Conservation (phyloP, 306 rosid species). For the Dicorynia guianensis region DNA sequence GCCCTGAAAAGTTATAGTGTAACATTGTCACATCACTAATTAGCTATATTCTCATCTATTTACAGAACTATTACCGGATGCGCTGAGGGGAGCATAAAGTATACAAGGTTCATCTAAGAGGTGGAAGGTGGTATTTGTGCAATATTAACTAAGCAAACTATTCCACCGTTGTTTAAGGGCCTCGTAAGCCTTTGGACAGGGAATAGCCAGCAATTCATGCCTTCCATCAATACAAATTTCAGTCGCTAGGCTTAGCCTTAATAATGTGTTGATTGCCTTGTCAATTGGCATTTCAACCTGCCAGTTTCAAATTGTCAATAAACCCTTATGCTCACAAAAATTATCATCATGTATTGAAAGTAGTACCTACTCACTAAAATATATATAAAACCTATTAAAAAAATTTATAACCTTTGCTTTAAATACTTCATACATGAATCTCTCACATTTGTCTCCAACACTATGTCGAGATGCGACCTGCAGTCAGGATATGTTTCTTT, state of each 20-base stretch:
- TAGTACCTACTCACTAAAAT: no score
- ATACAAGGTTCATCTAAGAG: background rate
- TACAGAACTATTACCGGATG: conserved; percentile 36
- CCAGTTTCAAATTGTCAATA: conserved; percentile 40
- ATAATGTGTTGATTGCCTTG: conserved; percentile 70
- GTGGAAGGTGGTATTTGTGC: conserved; percentile 18
- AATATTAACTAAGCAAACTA: conserved; percentile 58
- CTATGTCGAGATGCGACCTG: conserved; percentile 63
- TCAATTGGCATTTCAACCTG: conserved; percentile 96
- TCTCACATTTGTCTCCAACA: conserved; percentile 74
- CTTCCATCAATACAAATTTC: conserved; percentile 63
- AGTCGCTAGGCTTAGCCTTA: conserved; percentile 76
- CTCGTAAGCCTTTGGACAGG: conserved; percentile 68
- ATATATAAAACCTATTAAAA: no score
- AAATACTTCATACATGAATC: conserved; percentile 78
- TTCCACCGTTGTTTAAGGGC: conserved; percentile 80
- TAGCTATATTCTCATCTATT: conserved; percentile 36
- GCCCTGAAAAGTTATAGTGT: no score
- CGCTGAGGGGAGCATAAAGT: background rate
- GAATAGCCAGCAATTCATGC: conserved; percentile 59
- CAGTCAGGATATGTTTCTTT: conserved; percentile 38
- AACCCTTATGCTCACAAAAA: background rate
- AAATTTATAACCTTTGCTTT: conserved; percentile 52
- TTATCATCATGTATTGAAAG: background rate
- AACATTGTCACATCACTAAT: background rate